Evolutionary conservation across 192 early-diverging fungal genomes (phyloP).

Genomic region (Coemansia sp.): DNA sequence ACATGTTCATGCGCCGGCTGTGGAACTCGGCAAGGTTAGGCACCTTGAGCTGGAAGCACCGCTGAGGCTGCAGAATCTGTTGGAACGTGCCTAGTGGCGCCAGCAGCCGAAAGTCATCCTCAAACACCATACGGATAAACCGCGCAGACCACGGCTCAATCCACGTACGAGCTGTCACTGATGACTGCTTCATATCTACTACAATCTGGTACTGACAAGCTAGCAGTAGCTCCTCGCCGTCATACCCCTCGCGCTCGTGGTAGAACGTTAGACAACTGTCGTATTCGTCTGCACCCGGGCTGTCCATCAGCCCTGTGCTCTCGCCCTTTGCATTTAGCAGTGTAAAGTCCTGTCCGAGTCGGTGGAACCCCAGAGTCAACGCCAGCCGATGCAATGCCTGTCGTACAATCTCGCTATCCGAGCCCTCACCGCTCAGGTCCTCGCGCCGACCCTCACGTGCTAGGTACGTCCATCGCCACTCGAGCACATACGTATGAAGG

Average conservation of each 20-base stretch:
- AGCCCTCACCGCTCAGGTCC: conserved; percentile 46
- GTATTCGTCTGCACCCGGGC: conserved; percentile 30
- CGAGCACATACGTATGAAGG: conserved; percentile 50
- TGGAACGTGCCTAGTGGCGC: conserved; percentile 51
- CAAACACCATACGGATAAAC: conserved; percentile 43
- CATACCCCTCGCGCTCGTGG: conserved; percentile 51
- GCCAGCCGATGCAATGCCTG: conserved; percentile 51
- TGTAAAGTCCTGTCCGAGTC: conserved; percentile 47
- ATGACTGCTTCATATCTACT: conserved; percentile 50
- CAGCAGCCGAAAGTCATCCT: conserved; percentile 47
- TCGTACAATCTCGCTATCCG: conserved; percentile 46
- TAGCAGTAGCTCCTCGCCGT: conserved; percentile 40
- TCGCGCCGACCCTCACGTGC: conserved; percentile 44
- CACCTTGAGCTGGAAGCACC: conserved; percentile 54
- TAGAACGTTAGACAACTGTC: conserved; percentile 51
- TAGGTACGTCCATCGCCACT: conserved; percentile 54
- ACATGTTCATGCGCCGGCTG: conserved; percentile 54
- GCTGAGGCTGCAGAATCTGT: conserved; percentile 51
- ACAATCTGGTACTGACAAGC: conserved; percentile 52
- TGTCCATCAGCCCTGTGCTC: conserved; percentile 42
- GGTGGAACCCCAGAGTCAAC: conserved; percentile 35
- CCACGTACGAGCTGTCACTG: conserved; percentile 49
- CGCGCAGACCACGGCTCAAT: conserved; percentile 50
- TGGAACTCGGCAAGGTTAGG: conserved; percentile 52
- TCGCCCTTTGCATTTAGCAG: conserved; percentile 49